phyloP scores from a whole-genome alignment of 2,329 filamentous ascomycete species.

The Stemphylium lycopersici region DNA sequence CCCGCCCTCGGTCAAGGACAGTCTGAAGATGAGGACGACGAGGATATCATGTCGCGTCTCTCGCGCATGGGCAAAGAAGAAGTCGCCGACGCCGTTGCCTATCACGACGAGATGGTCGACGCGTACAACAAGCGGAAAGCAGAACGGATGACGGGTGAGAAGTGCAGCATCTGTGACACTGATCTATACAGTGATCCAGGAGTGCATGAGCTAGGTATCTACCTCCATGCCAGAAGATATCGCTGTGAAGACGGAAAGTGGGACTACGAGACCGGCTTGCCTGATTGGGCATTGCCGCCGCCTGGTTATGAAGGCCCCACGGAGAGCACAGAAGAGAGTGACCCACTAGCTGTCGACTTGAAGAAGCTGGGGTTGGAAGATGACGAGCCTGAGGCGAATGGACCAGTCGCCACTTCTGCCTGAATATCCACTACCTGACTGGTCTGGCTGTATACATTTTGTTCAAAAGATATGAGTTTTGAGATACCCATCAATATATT shows the following conservation, averaged over 20 bases:
- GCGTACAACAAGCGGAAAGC: conserved; percentile 88
- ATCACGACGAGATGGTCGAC: conserved; percentile 92
- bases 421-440: too few species aligned
- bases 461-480: conserved; percentile 3
- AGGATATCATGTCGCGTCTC: conserved; percentile 85
- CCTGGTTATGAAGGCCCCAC: conserved; percentile 73
- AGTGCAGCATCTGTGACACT: conserved; percentile 82
- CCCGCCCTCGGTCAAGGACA: conserved; percentile 74
- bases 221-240: conserved; percentile 90
- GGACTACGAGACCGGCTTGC: conserved; percentile 85
- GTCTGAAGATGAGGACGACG: conserved; percentile 74
- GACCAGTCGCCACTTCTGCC: background rate
- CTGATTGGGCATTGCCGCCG: conserved; percentile 85
- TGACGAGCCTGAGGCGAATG: background rate
- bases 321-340: conserved; percentile 61
- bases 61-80: conserved; percentile 94
- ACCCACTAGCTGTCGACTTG: conserved; percentile 54
- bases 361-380: conserved; percentile 49
- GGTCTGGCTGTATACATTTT: too few species aligned
- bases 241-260: conserved; percentile 82
- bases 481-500: conserved; percentile 15
- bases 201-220: conserved; percentile 86
- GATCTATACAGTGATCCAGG: conserved; percentile 93
- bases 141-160: conserved; percentile 87
- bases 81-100: conserved; percentile 85